Conservation (phyloP, 2,329 filamentous ascomycete genomes). For the Aulographum hederae region DNA sequence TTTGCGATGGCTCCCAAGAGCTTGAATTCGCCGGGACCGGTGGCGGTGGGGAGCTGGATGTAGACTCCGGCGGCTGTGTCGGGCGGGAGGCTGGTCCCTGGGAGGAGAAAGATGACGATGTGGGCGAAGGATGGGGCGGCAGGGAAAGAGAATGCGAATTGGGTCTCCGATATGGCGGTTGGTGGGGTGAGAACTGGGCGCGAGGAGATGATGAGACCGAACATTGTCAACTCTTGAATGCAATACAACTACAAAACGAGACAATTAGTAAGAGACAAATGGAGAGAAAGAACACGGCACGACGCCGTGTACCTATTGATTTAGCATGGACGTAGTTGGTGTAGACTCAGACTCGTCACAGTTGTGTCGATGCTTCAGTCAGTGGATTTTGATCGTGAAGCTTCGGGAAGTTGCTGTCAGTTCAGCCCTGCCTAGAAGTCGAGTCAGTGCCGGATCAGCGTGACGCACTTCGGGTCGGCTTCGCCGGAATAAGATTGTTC, state of each 20-base stretch:
- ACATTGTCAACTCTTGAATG: slow-evolving; percentile 23
- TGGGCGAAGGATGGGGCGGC: slow-evolving; percentile 43
- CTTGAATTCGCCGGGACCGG: slow-evolving; percentile 41
- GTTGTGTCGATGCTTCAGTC: no score
- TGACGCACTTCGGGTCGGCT: no score
- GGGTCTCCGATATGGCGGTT: slow-evolving; percentile 34
- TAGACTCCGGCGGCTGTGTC: slow-evolving; percentile 80
- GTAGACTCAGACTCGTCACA: no score
- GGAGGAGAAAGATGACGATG: slow-evolving; percentile 76
- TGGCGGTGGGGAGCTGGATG: slow-evolving; percentile 44
- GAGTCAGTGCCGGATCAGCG: no score
- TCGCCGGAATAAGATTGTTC: no score
- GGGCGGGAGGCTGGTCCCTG: slow-evolving; percentile 52
- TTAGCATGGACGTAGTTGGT: no score
- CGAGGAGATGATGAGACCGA: slow-evolving; percentile 42
- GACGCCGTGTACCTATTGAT: no score
- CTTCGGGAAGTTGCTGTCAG: no score
- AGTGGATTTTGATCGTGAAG: no score
- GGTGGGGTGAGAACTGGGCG: slow-evolving; percentile 41
- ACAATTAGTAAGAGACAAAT: no score
- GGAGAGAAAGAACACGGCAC: no score
- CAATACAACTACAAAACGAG: neutral
- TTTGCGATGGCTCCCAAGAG: slow-evolving; percentile 80
- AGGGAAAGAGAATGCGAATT: slow-evolving; percentile 52
- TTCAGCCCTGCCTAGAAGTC: no score